Evolutionary conservation across 305 asterid genomes (phyloP).

Genomic region (Stenogyne calaminthoides): DNA sequence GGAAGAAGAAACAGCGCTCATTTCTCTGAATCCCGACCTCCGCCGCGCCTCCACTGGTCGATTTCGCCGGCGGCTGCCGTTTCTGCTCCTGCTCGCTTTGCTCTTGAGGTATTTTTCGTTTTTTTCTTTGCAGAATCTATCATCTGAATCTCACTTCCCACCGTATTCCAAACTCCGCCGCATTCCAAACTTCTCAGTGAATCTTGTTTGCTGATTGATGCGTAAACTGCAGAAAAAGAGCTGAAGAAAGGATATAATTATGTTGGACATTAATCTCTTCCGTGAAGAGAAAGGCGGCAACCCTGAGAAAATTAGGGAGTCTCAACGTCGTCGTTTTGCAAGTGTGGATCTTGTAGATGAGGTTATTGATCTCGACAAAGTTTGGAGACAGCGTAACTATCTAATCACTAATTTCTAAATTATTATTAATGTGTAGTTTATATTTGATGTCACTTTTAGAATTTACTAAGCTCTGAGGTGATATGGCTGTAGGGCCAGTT

Average conservation of each 20-base stretch:
- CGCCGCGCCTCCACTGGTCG: no score
- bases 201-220: conserved; percentile 3
- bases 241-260: conserved; percentile 33
- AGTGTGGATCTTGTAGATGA: conserved; percentile 64
- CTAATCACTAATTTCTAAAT: not conserved
- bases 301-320: conserved; percentile 79
- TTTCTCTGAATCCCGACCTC: no score
- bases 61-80: no score
- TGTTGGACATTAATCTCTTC: conserved; percentile 87
- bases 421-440: not conserved
- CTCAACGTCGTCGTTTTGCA: conserved; percentile 86
- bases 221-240: not conserved
- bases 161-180: no score
- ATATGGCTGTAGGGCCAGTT: conserved; percentile 68
- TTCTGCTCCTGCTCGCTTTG: no score
- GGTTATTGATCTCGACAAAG: conserved; percentile 69
- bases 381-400: conserved; percentile 72
- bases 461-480: conserved; percentile 15
- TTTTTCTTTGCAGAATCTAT: no score
- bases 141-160: no score
- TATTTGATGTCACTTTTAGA: not conserved
- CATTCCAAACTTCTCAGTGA: not conserved
- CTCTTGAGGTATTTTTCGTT: no score
- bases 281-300: conserved; percentile 83
- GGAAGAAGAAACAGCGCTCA: no score